A percentile compares a stretch with the other conserved stretches of the same genome.
These are phyloP conservation scores for Phytophthora pinifolia DNA, from an alignment of 352 stramenopile species.

Conservation along the genomic window DNA sequence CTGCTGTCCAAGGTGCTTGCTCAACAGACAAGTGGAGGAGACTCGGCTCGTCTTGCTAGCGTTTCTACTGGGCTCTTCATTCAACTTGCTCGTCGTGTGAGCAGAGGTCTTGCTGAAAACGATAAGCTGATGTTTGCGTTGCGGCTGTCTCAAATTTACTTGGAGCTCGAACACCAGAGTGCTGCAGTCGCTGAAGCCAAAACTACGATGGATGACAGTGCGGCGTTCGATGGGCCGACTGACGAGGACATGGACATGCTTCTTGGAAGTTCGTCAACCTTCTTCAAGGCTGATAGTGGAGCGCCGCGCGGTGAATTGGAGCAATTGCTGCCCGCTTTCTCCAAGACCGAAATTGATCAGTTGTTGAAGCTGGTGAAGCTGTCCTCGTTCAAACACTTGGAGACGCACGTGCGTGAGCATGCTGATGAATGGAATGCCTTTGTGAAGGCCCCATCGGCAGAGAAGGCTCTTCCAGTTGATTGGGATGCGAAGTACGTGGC, in stretches of 20 bases:
- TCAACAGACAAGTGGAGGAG: slow-evolving; percentile 27
- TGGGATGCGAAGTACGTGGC: slow-evolving; percentile 58
- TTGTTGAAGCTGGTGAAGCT: slow-evolving; percentile 80
- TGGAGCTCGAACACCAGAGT: slow-evolving; percentile 73
- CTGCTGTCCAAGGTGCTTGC: slow-evolving; percentile 93
- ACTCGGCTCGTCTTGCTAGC: slow-evolving; percentile 51
- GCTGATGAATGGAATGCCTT: slow-evolving; percentile 76
- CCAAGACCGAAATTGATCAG: slow-evolving; percentile 76
- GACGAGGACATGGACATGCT: slow-evolving; percentile 78
- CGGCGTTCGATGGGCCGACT: slow-evolving; percentile 55
- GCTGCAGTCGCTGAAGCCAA: slow-evolving; percentile 34
- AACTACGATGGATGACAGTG: slow-evolving; percentile 24
- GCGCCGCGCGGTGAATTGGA: slow-evolving; percentile 48
- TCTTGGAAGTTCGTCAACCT: slow-evolving; percentile 53
- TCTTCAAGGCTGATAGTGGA: slow-evolving; percentile 44
- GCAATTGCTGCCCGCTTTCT: slow-evolving; percentile 56
- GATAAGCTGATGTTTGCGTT: slow-evolving; percentile 99
- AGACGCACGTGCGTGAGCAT: slow-evolving; percentile 66
- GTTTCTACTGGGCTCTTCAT: slow-evolving; percentile 88
- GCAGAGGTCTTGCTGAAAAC: slow-evolving; percentile 92
- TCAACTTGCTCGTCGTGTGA: slow-evolving; percentile 93
- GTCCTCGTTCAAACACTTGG: slow-evolving; percentile 78
- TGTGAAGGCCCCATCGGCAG: slow-evolving; percentile 70
- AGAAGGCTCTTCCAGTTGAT: slow-evolving; percentile 63
- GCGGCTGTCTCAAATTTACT: slow-evolving; percentile 93